Conservation (phyloP, 1,284 basidiomycete species). For the Anthracocystis setariae region DNA sequence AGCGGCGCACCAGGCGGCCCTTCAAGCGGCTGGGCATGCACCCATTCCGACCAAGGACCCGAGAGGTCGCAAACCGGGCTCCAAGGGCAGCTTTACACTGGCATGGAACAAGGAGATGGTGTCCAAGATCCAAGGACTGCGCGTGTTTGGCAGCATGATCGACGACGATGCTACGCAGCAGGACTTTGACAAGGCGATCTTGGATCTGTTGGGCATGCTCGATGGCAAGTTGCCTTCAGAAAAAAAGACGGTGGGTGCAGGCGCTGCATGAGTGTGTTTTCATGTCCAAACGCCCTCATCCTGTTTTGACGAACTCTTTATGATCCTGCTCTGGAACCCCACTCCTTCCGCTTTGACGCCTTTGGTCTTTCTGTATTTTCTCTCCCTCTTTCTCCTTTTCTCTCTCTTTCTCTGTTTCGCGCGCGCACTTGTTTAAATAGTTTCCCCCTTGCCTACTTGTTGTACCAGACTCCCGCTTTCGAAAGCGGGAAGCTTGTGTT, state of each 20-base stretch:
- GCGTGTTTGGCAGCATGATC: constrained; percentile 48
- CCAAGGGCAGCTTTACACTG: constrained; percentile 30
- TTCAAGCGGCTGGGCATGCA: constrained; percentile 30
- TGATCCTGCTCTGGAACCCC: not conserved
- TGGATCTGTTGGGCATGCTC: constrained; percentile 38
- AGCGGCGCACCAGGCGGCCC: constrained; percentile 21
- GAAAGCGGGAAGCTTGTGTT: not conserved
- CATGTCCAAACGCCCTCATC: not conserved
- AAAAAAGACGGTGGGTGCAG: constrained; percentile 8
- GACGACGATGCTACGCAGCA: constrained; percentile 45
- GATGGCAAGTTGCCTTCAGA: constrained; percentile 37
- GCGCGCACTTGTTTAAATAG: not conserved
- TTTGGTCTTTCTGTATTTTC: too few relatives aligned
- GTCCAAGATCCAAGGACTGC: constrained; percentile 34
- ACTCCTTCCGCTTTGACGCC: too few relatives aligned
- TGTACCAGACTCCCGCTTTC: not conserved
- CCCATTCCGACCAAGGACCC: constrained; percentile 38
- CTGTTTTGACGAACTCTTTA: not conserved
- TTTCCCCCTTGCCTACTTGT: not conserved
- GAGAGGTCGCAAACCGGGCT: constrained; percentile 22
- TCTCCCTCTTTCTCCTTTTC: not conserved
- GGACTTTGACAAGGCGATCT: constrained; percentile 40
- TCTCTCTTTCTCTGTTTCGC: not conserved
- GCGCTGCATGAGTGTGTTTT: too few relatives aligned
- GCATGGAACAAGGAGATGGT: constrained; percentile 48